Conservation (phyloP, 306 rosid genomes). For the Ormosia semicastrata region DNA sequence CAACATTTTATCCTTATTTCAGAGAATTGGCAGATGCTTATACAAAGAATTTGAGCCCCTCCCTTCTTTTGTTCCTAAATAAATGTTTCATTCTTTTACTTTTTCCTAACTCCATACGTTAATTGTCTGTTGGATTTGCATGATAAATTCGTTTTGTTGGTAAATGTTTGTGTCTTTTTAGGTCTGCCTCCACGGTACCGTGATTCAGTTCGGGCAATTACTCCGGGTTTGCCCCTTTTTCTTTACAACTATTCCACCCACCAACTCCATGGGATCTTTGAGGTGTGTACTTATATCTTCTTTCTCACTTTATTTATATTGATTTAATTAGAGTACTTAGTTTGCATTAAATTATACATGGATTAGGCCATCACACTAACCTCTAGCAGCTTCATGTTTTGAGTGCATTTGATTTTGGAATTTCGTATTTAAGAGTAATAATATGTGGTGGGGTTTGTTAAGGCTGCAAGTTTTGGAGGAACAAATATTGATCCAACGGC, state of each 20-base stretch:
- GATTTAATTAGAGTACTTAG: not conserved
- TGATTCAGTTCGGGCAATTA: conserved; percentile 92
- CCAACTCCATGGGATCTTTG: conserved; percentile 98
- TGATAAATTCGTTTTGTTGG: not conserved
- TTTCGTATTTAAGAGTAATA: not conserved
- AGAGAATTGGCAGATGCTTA: not conserved
- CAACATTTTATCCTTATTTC: not conserved
- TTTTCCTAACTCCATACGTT: not conserved
- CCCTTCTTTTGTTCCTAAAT: not conserved
- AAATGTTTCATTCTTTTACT: not conserved
- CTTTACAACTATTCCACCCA: conserved; percentile 98
- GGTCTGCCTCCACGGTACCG: conserved; percentile 98
- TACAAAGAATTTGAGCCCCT: not conserved
- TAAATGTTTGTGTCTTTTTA: conserved; percentile 19
- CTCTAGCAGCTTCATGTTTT: not conserved
- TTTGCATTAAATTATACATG: not conserved
- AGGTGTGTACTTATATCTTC: conserved; percentile 50
- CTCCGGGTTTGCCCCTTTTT: conserved; percentile 96
- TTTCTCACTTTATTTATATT: not conserved
- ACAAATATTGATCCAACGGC: conserved; percentile 90
- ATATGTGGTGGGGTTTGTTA: conserved; percentile 18
- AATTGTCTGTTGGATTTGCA: not conserved
- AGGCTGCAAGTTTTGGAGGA: conserved; percentile 99
- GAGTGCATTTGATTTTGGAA: not conserved
- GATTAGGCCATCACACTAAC: not conserved